Evolutionary conservation across 164 flowering plant species (phyloP).

Genomic region (Vitis amurensis): DNA sequence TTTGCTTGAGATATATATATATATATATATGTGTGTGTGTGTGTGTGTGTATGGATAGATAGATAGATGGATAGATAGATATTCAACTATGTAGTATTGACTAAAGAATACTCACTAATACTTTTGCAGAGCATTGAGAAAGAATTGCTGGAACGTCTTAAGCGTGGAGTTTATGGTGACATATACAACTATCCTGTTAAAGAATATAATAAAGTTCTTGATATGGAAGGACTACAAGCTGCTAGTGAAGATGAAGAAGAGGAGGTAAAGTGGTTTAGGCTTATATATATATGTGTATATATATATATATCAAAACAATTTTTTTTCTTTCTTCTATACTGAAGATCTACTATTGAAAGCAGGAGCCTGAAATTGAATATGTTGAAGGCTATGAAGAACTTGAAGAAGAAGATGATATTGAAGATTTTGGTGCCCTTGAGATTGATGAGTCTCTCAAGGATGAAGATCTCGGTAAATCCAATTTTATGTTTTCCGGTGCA

Average conservation of each 20-base stretch:
- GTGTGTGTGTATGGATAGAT: too few relatives aligned
- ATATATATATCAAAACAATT: too few relatives aligned
- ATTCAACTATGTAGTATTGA: too few relatives aligned
- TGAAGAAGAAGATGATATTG: not conserved
- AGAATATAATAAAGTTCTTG: slow-evolving; percentile 48
- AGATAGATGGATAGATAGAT: too few relatives aligned
- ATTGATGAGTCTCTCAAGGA: not conserved
- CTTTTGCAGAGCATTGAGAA: slow-evolving; percentile 75
- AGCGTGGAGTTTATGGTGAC: slow-evolving; percentile 67
- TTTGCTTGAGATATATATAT: not conserved
- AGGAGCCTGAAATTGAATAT: not conserved
- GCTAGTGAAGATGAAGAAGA: slow-evolving; percentile 28
- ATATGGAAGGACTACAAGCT: slow-evolving; percentile 31
- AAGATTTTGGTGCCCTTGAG: not conserved
- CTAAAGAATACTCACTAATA: too few relatives aligned
- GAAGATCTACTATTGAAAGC: not conserved
- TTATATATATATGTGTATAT: too few relatives aligned
- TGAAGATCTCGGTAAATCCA: too few relatives aligned
- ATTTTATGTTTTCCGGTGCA: too few relatives aligned
- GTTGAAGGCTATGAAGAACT: not conserved
- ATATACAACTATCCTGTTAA: slow-evolving; percentile 65
- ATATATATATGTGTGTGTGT: too few relatives aligned
- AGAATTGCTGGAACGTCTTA: slow-evolving; percentile 79
- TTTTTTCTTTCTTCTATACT: not conserved
- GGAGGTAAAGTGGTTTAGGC: too few relatives aligned